Conservation (phyloP, 169 alveolate genomes). For the Miamiensis avidus region DNA sequence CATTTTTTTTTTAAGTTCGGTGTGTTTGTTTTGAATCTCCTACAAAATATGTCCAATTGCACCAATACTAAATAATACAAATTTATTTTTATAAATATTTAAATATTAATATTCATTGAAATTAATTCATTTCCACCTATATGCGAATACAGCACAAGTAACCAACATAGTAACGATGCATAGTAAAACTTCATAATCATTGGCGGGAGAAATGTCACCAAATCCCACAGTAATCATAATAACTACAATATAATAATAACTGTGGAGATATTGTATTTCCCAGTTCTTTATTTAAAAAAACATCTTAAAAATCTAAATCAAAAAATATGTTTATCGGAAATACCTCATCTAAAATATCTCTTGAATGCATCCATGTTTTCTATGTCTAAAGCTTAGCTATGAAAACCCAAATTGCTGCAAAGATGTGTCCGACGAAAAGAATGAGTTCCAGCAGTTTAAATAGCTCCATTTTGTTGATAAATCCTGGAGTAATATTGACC, state of each 20-base stretch:
- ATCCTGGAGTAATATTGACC: background rate
- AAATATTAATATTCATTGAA: too few species aligned
- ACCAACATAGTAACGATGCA: conserved; percentile 29
- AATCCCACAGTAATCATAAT: conserved; percentile 47
- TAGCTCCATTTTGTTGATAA: conserved; percentile 12
- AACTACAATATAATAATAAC: conserved; percentile 25
- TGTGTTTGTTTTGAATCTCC: too few species aligned
- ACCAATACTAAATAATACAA: too few species aligned
- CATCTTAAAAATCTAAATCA: background rate
- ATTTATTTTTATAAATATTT: too few species aligned
- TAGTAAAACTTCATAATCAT: conserved; percentile 32
- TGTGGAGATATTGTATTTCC: conserved; percentile 18
- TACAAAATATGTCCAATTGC: too few species aligned
- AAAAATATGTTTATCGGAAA: too few species aligned
- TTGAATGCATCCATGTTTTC: too few species aligned
- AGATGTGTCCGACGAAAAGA: conserved; percentile 35
- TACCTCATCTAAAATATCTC: background rate
- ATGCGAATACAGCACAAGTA: conserved; percentile 48
- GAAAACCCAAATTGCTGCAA: conserved; percentile 34
- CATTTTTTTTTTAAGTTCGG: too few species aligned
- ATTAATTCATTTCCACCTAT: too few species aligned
- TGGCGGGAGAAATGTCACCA: conserved; percentile 43
- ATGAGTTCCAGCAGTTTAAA: conserved; percentile 27
- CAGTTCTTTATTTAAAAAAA: background rate
- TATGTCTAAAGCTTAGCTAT: background rate